A percentile compares a stretch with the other conserved stretches of the same genome.
phyloP scores from a whole-genome alignment of 768 basidiomycete genomes.

The Glaciozyma antarctica region DNA sequence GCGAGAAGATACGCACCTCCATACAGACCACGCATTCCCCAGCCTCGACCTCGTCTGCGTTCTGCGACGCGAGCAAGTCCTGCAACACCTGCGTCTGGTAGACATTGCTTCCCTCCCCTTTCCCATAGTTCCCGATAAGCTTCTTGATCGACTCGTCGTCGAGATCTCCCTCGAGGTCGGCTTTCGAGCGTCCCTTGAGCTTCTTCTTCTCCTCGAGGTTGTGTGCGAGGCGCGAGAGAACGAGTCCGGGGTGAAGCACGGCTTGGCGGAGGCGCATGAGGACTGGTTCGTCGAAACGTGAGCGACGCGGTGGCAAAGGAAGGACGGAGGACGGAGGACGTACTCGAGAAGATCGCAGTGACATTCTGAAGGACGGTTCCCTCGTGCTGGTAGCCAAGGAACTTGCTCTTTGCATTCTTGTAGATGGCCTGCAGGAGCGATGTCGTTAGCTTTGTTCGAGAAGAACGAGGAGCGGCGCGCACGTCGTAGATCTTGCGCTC shows the following conservation, averaged over 20 bases:
- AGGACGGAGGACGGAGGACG: constrained; percentile 36
- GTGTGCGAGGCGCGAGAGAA: constrained; percentile 53
- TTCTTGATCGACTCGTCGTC: constrained; percentile 23
- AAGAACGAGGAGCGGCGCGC: constrained; percentile 24
- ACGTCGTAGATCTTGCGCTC: constrained; percentile 81
- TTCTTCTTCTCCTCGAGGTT: constrained; percentile 59
- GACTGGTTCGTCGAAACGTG: constrained; percentile 40
- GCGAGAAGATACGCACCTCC: constrained; percentile 44
- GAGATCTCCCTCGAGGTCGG: constrained; percentile 33
- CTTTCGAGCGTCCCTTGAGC: not conserved
- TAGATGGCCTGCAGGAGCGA: constrained; percentile 45
- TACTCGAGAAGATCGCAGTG: constrained; percentile 58
- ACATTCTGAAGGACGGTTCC: constrained; percentile 44
- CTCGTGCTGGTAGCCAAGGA: constrained; percentile 66
- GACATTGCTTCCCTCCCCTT: constrained; percentile 13
- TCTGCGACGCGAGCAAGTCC: constrained; percentile 39
- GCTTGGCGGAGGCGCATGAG: constrained; percentile 86
- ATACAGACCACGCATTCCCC: constrained; percentile 74
- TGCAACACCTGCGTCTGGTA: constrained; percentile 55
- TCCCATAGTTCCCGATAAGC: constrained; percentile 26
- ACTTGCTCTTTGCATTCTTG: constrained; percentile 63
- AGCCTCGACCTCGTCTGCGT: constrained; percentile 2
- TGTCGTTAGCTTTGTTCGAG: not conserved
- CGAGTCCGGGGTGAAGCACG: constrained; percentile 79
- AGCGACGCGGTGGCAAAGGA: too few relatives aligned